Evolutionary conservation across 352 stramenopile species (phyloP).

Genomic region (Phytophthora vignae): DNA sequence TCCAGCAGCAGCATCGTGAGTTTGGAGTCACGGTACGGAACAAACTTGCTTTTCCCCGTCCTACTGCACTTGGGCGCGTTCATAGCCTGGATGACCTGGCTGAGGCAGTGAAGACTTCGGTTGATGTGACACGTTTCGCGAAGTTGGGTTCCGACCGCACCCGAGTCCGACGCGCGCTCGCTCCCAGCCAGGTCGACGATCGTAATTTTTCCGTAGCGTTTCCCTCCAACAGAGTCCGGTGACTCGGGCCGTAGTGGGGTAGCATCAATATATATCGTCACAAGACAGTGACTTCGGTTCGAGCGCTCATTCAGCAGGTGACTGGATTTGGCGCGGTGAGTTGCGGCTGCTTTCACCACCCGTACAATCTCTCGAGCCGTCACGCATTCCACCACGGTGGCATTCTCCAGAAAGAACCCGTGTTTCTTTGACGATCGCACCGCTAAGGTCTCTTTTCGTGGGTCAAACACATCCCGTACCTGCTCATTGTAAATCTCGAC

Average conservation of each 20-base stretch:
- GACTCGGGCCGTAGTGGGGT: conserved; percentile 35
- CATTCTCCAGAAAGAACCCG: conserved; percentile 79
- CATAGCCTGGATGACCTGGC: conserved; percentile 79
- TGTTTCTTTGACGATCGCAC: conserved; percentile 71
- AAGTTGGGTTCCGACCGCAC: conserved; percentile 65
- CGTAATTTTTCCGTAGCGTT: conserved; percentile 80
- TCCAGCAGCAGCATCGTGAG: conserved; percentile 81
- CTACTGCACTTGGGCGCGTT: conserved; percentile 44
- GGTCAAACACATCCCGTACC: conserved; percentile 71
- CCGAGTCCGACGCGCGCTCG: conserved; percentile 71
- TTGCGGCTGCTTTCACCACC: conserved; percentile 67
- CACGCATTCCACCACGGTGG: conserved; percentile 68
- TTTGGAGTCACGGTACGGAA: conserved; percentile 79
- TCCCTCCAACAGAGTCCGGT: conserved; percentile 27
- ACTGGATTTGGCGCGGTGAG: conserved; percentile 72
- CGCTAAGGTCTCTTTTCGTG: conserved; percentile 59
- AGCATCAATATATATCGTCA: conserved; percentile 84
- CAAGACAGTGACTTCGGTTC: conserved; percentile 80
- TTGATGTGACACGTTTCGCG: conserved; percentile 84
- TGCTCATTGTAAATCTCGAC: conserved; percentile 86
- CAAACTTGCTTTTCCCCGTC: conserved; percentile 61
- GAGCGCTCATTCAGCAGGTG: conserved; percentile 76
- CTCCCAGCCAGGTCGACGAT: conserved; percentile 81
- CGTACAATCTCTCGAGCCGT: conserved; percentile 66
- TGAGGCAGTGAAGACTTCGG: conserved; percentile 81